A percentile compares a stretch with the other conserved stretches of the same genome.
These are phyloP conservation scores for Amanita brunnescens DNA, from an alignment of 768 basidiomycete genomes.

Conservation along the genomic window DNA sequence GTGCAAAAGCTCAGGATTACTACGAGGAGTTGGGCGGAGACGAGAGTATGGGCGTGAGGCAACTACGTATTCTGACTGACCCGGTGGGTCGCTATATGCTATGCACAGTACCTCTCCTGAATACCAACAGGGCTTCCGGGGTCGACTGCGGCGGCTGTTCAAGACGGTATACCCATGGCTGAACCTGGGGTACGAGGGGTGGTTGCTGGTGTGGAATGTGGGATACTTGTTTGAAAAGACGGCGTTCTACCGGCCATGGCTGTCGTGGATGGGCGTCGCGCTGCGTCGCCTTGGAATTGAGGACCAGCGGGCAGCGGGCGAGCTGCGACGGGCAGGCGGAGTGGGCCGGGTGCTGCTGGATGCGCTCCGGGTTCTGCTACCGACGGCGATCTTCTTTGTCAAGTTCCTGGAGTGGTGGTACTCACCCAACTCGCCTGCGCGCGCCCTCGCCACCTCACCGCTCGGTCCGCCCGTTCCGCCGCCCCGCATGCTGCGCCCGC, in stretches of 20 bases:
- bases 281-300: conserved; percentile 71
- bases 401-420: conserved; percentile 99
- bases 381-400: conserved; percentile 88
- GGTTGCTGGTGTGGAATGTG: conserved; percentile 77
- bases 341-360: conserved; percentile 67
- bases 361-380: conserved; percentile 71
- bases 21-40: conserved; percentile 88
- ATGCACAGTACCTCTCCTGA: no score
- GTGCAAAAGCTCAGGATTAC: conserved; percentile 84
- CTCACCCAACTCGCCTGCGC: conserved; percentile 82
- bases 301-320: conserved; percentile 54
- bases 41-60: conserved; percentile 49
- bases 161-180: conserved; percentile 76
- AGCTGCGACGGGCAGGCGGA: conserved; percentile 37
- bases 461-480: conserved; percentile 69
- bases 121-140: no score
- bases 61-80: conserved; percentile 39
- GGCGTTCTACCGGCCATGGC: conserved; percentile 86
- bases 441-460: conserved; percentile 53
- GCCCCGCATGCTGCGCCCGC: conserved; percentile 65
- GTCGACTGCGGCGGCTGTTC: conserved; percentile 51
- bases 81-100: no score
- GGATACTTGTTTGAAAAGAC: conserved; percentile 86
- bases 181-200: conserved; percentile 71
- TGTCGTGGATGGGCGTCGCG: conserved; percentile 77